phyloP scores from a whole-genome alignment of 495 filamentous ascomycete species.

The Astrocystis sublimbata region DNA sequence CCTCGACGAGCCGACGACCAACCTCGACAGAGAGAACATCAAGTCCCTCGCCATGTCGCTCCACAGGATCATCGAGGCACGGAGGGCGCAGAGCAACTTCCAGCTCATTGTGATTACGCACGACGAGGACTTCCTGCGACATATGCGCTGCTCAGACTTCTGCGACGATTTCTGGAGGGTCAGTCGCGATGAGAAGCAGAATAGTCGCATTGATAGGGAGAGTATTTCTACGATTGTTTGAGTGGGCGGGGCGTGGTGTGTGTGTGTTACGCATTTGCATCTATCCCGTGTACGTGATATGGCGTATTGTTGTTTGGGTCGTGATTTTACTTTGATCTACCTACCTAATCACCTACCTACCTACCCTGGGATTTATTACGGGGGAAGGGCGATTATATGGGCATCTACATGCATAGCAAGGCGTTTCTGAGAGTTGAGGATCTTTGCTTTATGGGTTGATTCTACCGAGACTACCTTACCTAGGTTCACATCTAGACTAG shows the following conservation, averaged over 20 bases:
- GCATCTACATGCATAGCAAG: slow-evolving; percentile 2
- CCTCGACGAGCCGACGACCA: slow-evolving; percentile 97
- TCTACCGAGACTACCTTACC: too few species aligned
- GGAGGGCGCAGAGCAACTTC: slow-evolving; percentile 88
- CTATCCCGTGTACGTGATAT: too few species aligned
- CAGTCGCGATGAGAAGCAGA: slow-evolving; percentile 78
- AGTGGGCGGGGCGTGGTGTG: background rate
- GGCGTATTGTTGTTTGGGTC: background rate
- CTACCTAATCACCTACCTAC: too few species aligned
- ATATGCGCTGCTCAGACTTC: slow-evolving; percentile 95
- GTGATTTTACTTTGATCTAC: background rate
- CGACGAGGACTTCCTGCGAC: slow-evolving; percentile 91
- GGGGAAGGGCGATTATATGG: background rate
- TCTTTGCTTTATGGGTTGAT: background rate
- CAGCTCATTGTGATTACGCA: slow-evolving; percentile 99
- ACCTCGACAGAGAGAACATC: slow-evolving; percentile 94
- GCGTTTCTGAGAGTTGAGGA: background rate
- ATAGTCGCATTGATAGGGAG: slow-evolving; percentile 79
- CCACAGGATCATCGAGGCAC: slow-evolving; percentile 80
- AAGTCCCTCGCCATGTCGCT: slow-evolving; percentile 79
- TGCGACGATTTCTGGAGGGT: slow-evolving; percentile 90
- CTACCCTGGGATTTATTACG: background rate
- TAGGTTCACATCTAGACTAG: background rate
- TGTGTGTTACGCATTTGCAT: background rate
- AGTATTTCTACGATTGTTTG: slow-evolving; percentile 58